Evolutionary conservation across 371 early-diverging fungal species (phyloP), one percentile per base, ranked within the genome.

Genomic region (Chytridiales sp.): DNA sequence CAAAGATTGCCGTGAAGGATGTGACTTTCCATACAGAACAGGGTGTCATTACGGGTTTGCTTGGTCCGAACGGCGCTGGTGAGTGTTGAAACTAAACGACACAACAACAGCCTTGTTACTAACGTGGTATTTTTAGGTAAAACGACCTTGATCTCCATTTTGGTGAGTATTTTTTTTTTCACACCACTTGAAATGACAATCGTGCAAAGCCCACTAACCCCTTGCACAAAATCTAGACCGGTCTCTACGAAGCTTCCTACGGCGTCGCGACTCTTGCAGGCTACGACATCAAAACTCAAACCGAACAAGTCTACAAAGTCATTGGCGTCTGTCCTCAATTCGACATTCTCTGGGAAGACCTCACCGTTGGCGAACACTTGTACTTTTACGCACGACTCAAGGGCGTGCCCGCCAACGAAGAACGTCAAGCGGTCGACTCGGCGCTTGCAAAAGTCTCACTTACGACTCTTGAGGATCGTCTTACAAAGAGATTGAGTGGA

Each of bases 271-370:
- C 54, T 21, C 53, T 90, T 3, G 84, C 82, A 30, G 86, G 87
- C 0, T 87, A 61, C 58, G 75, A 87, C 65, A 73, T 85, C 56
- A 59, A 59, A 17, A 79, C 76, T 3, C 62, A 87, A 40, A 75
- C 73, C 50, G 70, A 73, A 30, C 69, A 79, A n/a, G 86, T 90
- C 3, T 87, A 84, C 63, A 60, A 73, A 19, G 73, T 72, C 57
- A 85, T 86, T 57, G 90, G 89, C 21, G 76, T 88, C 29, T 90
- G 88, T 53, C 88, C 90, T 26, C 88, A 63, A 70, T 83, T 85
- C 49, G 87, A 87, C 56, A 87, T 87, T 64, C 73, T 90, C 3
- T 90, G 89, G 88, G 84, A 83, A 24, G 88, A 88, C 47, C 62
- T 90, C 38, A 87, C 88, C 4, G 83, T 86, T 1, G 77, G 67